Base-by-base conservation (phyloP, 768 basidiomycete species). In the Tulasnella sp. region DNA sequence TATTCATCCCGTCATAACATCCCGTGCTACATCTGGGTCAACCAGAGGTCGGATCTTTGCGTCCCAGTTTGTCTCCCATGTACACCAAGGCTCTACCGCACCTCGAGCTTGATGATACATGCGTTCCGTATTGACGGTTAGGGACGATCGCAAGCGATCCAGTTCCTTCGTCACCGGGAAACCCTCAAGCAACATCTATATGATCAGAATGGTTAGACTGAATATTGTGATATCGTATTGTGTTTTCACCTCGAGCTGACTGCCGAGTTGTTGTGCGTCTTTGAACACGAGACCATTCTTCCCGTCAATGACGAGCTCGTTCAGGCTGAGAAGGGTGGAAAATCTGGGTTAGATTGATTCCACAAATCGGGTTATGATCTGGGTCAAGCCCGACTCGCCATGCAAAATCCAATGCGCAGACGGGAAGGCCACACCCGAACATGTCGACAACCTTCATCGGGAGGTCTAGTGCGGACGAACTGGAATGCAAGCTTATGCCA, bases 361-460 rank as follows among this genome's bases (percentile, higher is more conserved):
- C 13, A 55, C 26, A 24, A 9, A 38, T 30, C 23, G 7, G 53
- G 17, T 34, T 15, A 29, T 5, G 1, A 19, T n/a, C n/a, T n/a
- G n/a, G 26, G 4, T 51, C 27, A 42, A 38, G 48, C 24, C 29
- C 29, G 11, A 65, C 80, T n/a, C 63, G 94, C 93, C 90, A 95
- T 43, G 77, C 73, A 68, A 95, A 99, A 51, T 84, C 77, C 2
- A 92, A 77, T 0, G 96, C 94, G 63, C 94, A 87, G 7, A 97
- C 96, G 0, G 95, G 95, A 58, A 98, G 75, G 3, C 86, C 86
- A 65, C 94, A 97, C 3, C 96, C 96, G 73, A 98, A 97, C 95
- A 98, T 97, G 70, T 99, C 96, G 5, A 99, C 92, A 3, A 99
- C 83, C 71, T 99, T 99, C 96, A 99, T 99, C 2, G 96, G 96